These are phyloP conservation scores for Phytophthora capsici DNA, from an alignment of 352 stramenopile genomes.

Conservation along the genomic window DNA sequence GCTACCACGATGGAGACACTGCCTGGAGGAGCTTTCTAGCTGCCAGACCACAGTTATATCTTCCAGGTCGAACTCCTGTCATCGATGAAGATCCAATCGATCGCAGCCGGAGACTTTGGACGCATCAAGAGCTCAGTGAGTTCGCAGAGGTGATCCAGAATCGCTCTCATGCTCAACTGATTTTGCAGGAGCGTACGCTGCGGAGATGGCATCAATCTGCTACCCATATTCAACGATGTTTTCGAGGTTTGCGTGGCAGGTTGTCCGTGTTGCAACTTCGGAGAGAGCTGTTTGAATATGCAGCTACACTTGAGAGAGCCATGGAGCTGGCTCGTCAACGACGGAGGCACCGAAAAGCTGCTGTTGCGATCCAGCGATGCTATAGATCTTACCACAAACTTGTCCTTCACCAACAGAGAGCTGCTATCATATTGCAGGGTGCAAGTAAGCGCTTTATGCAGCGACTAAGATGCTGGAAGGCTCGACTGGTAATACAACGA, in stretches of 20 bases:
- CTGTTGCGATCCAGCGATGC: slow-evolving; percentile 40
- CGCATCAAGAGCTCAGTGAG: slow-evolving; percentile 41
- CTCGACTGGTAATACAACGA: slow-evolving; percentile 44
- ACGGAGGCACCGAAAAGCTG: slow-evolving; percentile 34
- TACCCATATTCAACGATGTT: slow-evolving; percentile 44
- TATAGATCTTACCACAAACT: slow-evolving; percentile 38
- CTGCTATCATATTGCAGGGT: slow-evolving; percentile 40
- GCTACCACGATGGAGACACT: slow-evolving; percentile 25
- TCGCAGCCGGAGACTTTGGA: slow-evolving; percentile 52
- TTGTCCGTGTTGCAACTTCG: slow-evolving; percentile 41
- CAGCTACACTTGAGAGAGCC: slow-evolving; percentile 28
- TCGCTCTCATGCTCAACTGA: slow-evolving; percentile 42
- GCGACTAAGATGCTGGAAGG: slow-evolving; percentile 34
- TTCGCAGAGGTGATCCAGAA: slow-evolving; percentile 51
- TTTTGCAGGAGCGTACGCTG: slow-evolving; percentile 44
- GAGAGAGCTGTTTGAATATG: slow-evolving; percentile 32
- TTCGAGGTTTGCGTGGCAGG: slow-evolving; percentile 45
- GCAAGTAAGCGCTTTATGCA: slow-evolving; percentile 41
- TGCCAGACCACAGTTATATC: slow-evolving; percentile 47
- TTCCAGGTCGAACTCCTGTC: slow-evolving; percentile 49
- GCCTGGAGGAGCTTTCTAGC: slow-evolving; percentile 47
- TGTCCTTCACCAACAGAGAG: slow-evolving; percentile 29
- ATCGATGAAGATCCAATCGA: slow-evolving; percentile 49
- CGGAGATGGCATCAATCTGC: slow-evolving; percentile 49
- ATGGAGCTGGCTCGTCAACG: slow-evolving; percentile 28